phyloP scores from a whole-genome alignment of 75 land plant genomes.

The Selaginella moellendorffii region DNA sequence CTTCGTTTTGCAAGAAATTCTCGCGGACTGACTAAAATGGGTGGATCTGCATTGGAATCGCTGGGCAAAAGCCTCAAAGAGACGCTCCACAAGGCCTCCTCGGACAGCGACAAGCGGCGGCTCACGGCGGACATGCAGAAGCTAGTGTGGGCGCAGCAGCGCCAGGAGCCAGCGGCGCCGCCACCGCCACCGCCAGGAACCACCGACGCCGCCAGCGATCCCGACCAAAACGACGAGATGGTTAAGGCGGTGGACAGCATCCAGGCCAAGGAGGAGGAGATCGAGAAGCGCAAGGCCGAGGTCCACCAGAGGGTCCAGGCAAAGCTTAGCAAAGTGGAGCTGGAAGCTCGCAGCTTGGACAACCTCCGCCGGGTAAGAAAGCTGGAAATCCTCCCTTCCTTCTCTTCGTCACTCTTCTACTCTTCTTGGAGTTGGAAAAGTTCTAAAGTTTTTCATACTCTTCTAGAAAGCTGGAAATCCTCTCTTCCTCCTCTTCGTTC shows the following conservation, averaged over 20 bases:
- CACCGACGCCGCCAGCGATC: slow-evolving; percentile 5
- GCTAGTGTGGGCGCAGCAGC: slow-evolving; percentile 31
- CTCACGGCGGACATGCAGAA: slow-evolving; percentile 25
- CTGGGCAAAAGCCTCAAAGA: background rate
- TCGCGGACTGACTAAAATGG: background rate
- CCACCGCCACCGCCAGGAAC: slow-evolving; percentile 16
- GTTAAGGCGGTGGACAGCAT: slow-evolving; percentile 16
- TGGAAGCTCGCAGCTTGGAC: slow-evolving; percentile 42
- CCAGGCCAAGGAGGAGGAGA: slow-evolving; percentile 49
- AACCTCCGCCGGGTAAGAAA: slow-evolving; percentile 46
- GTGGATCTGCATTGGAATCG: background rate
- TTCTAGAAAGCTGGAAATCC: no score
- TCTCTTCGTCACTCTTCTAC: no score
- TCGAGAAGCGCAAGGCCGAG: slow-evolving; percentile 55
- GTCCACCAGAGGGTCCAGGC: slow-evolving; percentile 46
- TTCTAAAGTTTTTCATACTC: no score
- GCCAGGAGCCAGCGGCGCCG: no score
- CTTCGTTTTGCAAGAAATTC: no score
- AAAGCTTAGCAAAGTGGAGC: slow-evolving; percentile 40
- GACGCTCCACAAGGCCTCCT: background rate
- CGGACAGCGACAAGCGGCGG: slow-evolving; percentile 8
- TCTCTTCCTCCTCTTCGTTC: no score
- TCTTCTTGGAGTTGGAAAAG: no score
- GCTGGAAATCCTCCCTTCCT: no score
- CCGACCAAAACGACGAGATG: slow-evolving; percentile 14